A percentile compares a stretch with the other conserved stretches of the same genome.
Conservation (phyloP, 2,329 filamentous ascomycete genomes). For the Colletotrichum brevisporum region DNA sequence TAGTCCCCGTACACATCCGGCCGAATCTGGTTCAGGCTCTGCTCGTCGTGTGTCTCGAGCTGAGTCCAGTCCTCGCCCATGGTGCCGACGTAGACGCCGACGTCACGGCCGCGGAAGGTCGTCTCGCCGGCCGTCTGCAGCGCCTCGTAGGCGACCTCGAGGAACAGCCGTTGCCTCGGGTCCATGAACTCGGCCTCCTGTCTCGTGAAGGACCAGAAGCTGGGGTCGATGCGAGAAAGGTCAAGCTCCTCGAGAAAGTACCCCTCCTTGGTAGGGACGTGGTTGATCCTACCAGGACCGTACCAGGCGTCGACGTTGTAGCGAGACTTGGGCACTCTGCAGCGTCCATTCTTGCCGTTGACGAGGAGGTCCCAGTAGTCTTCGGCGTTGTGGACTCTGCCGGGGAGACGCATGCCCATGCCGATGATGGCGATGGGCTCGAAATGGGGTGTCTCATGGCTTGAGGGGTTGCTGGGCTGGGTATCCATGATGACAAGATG, state of each 20-base stretch:
- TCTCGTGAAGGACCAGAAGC: slow-evolving; percentile 50
- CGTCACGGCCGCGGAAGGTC: slow-evolving; percentile 45
- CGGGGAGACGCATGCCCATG: slow-evolving; percentile 51
- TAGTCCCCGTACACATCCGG: slow-evolving; percentile 45
- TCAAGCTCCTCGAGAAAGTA: slow-evolving; percentile 48
- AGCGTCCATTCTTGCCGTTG: slow-evolving; percentile 45
- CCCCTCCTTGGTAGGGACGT: slow-evolving; percentile 43
- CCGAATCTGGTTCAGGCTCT: slow-evolving; percentile 41
- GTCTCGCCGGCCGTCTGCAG: slow-evolving; percentile 44
- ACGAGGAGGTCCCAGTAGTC: slow-evolving; percentile 51
- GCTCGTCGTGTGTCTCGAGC: slow-evolving; percentile 41
- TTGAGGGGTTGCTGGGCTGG: neutral
- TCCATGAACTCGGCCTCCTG: slow-evolving; percentile 45
- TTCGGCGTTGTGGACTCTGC: slow-evolving; percentile 44
- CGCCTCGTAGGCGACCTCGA: slow-evolving; percentile 40
- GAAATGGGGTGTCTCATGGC: neutral
- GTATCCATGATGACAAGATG: neutral
- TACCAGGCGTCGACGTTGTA: slow-evolving; percentile 47
- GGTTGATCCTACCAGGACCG: slow-evolving; percentile 28
- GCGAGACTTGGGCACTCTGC: slow-evolving; percentile 46
- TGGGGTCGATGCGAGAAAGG: slow-evolving; percentile 47
- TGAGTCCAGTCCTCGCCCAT: slow-evolving; percentile 49
- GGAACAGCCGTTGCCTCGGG: slow-evolving; percentile 38
- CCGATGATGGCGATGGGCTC: slow-evolving; percentile 51
- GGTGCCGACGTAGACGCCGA: slow-evolving; percentile 48